Conservation (phyloP, 768 basidiomycete species). For the Thelephora ganbajun region DNA sequence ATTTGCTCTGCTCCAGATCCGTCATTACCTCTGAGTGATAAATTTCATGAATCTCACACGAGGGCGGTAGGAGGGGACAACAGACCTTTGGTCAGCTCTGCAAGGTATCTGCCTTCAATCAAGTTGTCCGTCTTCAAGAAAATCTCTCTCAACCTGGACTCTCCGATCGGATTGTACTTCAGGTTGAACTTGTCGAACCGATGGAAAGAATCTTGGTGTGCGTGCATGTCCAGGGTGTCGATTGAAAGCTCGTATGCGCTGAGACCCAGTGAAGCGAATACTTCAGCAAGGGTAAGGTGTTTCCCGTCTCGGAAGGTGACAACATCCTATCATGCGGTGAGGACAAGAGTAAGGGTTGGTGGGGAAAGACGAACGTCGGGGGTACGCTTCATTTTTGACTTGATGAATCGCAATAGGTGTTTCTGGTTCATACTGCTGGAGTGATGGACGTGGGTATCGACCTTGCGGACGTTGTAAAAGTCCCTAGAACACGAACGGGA, state of each 20-base stretch:
- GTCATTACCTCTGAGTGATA: constrained; percentile 70
- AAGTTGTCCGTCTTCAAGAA: constrained; percentile 97
- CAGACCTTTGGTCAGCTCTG: constrained; percentile 83
- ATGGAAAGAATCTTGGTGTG: constrained; percentile 95
- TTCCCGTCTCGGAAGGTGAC: constrained; percentile 93
- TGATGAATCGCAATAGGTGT: constrained; percentile 95
- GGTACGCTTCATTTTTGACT: constrained; percentile 89
- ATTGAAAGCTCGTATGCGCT: constrained; percentile 97
- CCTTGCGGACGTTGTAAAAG: constrained; percentile 96
- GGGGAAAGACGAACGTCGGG: constrained; percentile 38
- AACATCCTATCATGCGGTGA: constrained; percentile 46
- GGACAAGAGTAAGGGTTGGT: not conserved
- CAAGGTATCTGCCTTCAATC: constrained; percentile 84
- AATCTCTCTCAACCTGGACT: constrained; percentile 88
- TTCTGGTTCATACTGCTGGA: constrained; percentile 99
- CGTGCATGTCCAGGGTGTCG: constrained; percentile 99
- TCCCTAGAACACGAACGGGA: constrained; percentile 41
- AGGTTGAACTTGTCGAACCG: constrained; percentile 98
- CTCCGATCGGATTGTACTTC: constrained; percentile 95
- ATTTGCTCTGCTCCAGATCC: constrained; percentile 98
- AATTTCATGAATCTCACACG: not conserved
- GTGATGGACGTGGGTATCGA: constrained; percentile 98
- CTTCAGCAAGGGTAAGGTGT: constrained; percentile 77
- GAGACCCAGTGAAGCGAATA: constrained; percentile 91
- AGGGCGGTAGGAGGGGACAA: not conserved